Evolutionary conservation across 345 rosid genomes (phyloP), one percentile per base, ranked within the genome.

Genomic region (Aquilaria sinensis): DNA sequence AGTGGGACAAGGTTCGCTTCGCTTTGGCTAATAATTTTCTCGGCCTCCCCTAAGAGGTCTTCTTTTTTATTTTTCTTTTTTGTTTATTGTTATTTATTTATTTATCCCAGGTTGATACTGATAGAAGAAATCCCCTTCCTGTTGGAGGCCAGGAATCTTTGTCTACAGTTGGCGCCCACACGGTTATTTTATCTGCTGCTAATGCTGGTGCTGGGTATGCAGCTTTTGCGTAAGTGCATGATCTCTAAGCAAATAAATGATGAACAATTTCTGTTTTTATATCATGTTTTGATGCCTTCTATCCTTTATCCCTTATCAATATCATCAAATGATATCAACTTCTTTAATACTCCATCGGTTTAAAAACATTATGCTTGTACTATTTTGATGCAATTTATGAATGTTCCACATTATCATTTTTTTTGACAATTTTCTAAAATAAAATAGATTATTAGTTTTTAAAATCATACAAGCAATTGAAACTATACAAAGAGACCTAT

Each of bases 1-100:
- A 94, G 75, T 91, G 99, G 99, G 97, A 88, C 69, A 86, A 88
- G 96, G 95, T 93, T 70, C 51, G 61, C 30, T n/a, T 32, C 54
- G 8, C 1, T 37, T 37, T 37, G 43, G 43, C 43, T 37, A 37
- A 37, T 37, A 37, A 5, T 50, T 31, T 51, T 45, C 33, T 34
- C 34, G 14, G 50, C 45, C 45, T 46, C 31, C 57, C 23, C 23
- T 23, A 23, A 23, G 23, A 23, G 23, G 23, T 45, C 0, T 9
- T 34, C 15, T n/a, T n/a, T 66, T 67, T 65, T 30, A 52, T 43
- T 59, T 60, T 57, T 23, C 23, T 23, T 23, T 23, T 23, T 23
- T 23, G 23, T 23, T 23, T 23, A 23, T 23, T 23, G 23, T 23
- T 23, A 23, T 23, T 23, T 23, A 23, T 23, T 23, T 23, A 23